Evolutionary conservation across 345 rosid species (phyloP).

Genomic region (Raphanus sativus): DNA sequence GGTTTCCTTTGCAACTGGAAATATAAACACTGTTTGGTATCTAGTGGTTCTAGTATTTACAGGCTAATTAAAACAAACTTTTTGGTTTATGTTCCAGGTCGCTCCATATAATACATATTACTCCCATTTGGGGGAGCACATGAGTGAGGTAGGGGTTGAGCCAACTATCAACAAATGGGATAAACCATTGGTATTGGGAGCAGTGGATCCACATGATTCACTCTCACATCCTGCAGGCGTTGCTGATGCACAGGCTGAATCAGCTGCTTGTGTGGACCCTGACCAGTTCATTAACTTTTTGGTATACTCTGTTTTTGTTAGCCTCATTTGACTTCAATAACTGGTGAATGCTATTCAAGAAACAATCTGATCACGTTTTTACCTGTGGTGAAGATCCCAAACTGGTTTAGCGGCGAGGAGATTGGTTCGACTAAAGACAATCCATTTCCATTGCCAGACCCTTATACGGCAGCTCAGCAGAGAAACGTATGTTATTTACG

Average conservation of each 20-base stretch:
- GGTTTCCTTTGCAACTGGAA: neutral
- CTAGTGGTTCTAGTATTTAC: neutral
- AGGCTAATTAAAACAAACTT: neutral
- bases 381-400: conserved; percentile 67
- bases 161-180: conserved; percentile 86
- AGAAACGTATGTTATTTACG: conserved; percentile 59
- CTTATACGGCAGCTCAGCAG: conserved; percentile 69
- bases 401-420: conserved; percentile 77
- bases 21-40: neutral
- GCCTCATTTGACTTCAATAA: neutral
- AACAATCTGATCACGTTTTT: conserved; percentile 11
- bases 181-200: conserved; percentile 81
- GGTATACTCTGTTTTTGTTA: conserved; percentile 46
- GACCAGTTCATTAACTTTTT: conserved; percentile 90
- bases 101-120: conserved; percentile 95
- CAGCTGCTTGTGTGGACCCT: conserved; percentile 78
- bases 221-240: conserved; percentile 97
- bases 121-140: conserved; percentile 86
- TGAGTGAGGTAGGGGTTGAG: conserved; percentile 80
- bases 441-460: conserved; percentile 83
- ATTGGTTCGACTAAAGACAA: conserved; percentile 73
- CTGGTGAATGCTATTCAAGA: conserved; percentile 7
- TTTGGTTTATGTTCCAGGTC: conserved; percentile 54
- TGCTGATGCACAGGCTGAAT: conserved; percentile 87
- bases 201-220: conserved; percentile 94